Conservation (phyloP, 116 monocot species). For the Posidonia oceanica region DNA sequence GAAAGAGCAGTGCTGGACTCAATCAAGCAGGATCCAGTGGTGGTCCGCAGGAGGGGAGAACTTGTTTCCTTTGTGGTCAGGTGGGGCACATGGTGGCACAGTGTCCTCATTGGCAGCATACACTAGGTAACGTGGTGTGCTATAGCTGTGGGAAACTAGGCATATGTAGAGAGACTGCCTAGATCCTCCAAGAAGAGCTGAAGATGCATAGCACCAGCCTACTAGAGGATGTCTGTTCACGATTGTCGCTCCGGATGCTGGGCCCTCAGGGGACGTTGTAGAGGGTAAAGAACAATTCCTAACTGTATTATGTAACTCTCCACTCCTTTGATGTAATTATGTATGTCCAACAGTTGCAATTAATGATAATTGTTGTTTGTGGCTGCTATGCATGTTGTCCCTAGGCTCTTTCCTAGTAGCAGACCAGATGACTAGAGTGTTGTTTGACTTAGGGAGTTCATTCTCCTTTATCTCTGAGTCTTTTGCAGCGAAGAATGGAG, state of each 20-base stretch:
- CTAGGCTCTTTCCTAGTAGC: not conserved
- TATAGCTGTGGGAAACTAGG: not conserved
- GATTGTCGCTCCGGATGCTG: not conserved
- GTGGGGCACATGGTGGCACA: not conserved
- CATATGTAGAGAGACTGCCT: not conserved
- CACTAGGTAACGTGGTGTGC: not conserved
- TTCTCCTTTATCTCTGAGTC: not conserved
- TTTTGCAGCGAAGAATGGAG: too few species aligned
- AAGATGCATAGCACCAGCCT: not conserved
- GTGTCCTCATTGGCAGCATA: not conserved
- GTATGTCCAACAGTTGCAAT: not conserved
- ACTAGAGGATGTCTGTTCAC: not conserved
- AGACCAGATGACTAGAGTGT: not conserved
- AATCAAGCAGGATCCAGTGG: not conserved
- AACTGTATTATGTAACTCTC: not conserved
- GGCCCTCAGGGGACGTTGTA: not conserved
- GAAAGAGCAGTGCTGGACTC: too few species aligned
- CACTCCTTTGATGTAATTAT: not conserved
- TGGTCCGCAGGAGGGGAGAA: not conserved
- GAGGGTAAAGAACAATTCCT: not conserved
- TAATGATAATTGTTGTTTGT: not conserved
- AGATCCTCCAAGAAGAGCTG: not conserved
- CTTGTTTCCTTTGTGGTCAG: not conserved
- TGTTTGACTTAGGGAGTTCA: not conserved
- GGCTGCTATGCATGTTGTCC: not conserved